These are phyloP conservation scores for Heliamphora ciliata DNA, from an alignment of 179 eudicot species.

Conservation along the genomic window DNA sequence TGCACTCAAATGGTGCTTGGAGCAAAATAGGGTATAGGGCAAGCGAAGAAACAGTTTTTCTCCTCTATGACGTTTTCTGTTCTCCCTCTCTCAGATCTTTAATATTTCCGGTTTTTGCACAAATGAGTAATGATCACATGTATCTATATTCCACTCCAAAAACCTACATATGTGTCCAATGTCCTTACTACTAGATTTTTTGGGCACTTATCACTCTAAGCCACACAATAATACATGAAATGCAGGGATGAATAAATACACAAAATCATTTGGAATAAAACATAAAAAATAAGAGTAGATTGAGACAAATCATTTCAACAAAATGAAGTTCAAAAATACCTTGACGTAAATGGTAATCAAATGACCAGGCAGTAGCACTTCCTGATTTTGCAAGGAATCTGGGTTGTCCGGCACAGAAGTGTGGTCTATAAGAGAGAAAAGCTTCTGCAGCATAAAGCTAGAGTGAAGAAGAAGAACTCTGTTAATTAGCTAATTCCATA, in stretches of 20 bases:
- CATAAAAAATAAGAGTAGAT: neutral
- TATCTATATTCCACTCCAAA: neutral
- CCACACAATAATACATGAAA: neutral
- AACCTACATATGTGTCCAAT: neutral
- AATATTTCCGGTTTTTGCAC: neutral
- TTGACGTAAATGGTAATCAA: constrained; percentile 73
- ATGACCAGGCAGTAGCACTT: constrained; percentile 85
- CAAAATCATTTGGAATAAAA: neutral
- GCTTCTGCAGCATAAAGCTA: constrained; percentile 96
- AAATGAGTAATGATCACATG: neutral
- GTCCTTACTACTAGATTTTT: neutral
- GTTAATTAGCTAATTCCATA: constrained; percentile 15
- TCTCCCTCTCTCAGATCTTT: constrained; percentile 1
- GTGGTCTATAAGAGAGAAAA: constrained; percentile 85
- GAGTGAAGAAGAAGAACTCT: constrained; percentile 14
- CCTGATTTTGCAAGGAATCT: constrained; percentile 87
- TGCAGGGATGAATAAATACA: neutral
- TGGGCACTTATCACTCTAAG: neutral
- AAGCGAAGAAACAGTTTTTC: neutral
- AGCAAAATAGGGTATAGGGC: neutral
- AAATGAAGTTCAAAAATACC: constrained; percentile 35
- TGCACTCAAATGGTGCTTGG: neutral
- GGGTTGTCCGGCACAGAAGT: constrained; percentile 87
- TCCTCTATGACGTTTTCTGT: neutral
- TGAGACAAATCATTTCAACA: neutral